These are phyloP conservation scores for Echria macrotheca DNA, from an alignment of 495 filamentous ascomycete species.

Conservation along the genomic window DNA sequence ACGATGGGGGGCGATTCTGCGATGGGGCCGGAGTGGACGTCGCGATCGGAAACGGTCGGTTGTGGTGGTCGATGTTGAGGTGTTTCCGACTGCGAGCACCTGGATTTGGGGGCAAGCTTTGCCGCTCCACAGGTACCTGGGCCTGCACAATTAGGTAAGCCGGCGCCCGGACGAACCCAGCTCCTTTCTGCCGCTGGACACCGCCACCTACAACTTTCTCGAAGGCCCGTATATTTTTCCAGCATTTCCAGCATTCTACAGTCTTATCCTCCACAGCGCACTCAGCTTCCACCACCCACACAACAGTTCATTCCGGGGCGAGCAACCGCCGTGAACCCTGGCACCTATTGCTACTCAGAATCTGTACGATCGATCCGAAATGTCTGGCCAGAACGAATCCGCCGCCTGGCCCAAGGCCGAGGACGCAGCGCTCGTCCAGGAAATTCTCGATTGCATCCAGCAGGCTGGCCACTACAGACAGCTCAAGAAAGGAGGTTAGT, in stretches of 20 bases:
- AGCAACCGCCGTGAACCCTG: slow-evolving; percentile 33
- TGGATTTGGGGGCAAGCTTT: slow-evolving; percentile 23
- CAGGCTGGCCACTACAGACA: slow-evolving; percentile 79
- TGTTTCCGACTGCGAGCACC: slow-evolving; percentile 35
- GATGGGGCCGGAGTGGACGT: slow-evolving; percentile 14
- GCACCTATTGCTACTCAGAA: slow-evolving; percentile 1
- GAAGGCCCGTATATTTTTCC: slow-evolving; percentile 8
- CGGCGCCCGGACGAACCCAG: slow-evolving; percentile 14
- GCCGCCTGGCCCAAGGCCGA: slow-evolving; percentile 85
- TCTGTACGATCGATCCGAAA: no score
- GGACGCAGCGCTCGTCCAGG: slow-evolving; percentile 65
- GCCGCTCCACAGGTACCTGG: slow-evolving; percentile 10
- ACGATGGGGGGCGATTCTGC: slow-evolving; percentile 12
- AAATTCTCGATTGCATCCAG: slow-evolving; percentile 82
- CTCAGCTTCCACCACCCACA: no score
- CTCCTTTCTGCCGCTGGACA: slow-evolving; percentile 13
- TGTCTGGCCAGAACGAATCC: slow-evolving; percentile 47
- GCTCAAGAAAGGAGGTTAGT: slow-evolving; percentile 67
- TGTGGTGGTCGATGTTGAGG: slow-evolving; percentile 30
- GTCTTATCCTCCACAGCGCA: no score
- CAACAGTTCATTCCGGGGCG: slow-evolving; percentile 28
- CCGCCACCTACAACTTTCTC: slow-evolving; percentile 5
- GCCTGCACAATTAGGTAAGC: slow-evolving; percentile 25
- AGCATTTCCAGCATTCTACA: background rate
- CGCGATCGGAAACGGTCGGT: slow-evolving; percentile 14